These are phyloP conservation scores for Paramecium octaurelia DNA, from an alignment of 73 alveolate species.

Conservation along the genomic window DNA sequence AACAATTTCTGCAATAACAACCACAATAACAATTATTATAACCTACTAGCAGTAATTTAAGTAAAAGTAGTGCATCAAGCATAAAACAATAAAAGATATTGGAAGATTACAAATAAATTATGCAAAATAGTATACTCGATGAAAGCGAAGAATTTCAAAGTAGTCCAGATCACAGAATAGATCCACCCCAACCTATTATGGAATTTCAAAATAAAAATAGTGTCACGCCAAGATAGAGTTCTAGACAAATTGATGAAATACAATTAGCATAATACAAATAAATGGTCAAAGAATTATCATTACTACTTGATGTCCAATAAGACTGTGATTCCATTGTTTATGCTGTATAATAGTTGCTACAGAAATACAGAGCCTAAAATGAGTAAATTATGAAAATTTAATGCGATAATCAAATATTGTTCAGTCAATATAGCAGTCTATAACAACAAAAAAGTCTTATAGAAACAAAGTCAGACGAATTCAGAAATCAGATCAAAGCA, in stretches of 20 bases:
- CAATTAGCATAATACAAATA: background rate
- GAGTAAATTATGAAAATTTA: background rate
- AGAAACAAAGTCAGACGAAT: background rate
- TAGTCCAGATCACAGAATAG: slow-evolving; percentile 17
- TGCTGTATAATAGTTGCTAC: background rate
- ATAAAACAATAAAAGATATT: background rate
- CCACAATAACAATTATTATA: background rate
- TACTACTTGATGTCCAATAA: background rate
- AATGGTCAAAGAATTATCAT: slow-evolving; percentile 6
- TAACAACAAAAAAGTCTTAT: background rate
- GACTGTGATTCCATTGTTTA: background rate
- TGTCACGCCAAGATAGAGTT: background rate
- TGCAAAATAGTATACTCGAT: background rate
- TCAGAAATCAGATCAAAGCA: background rate
- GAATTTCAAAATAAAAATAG: background rate
- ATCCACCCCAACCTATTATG: slow-evolving; percentile 9
- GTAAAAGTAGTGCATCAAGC: slow-evolving; percentile 32
- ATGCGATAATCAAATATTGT: background rate
- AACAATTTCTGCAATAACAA: background rate
- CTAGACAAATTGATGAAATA: background rate
- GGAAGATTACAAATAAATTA: background rate
- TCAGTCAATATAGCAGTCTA: background rate
- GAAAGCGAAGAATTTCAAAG: slow-evolving; percentile 27
- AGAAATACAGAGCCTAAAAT: background rate
- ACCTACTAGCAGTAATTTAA: background rate